Percentiles rank a stretch among this genome's conserved stretches.
phyloP scores from a whole-genome alignment of 2,329 filamentous ascomycete genomes.

The Fusarium setosum region DNA sequence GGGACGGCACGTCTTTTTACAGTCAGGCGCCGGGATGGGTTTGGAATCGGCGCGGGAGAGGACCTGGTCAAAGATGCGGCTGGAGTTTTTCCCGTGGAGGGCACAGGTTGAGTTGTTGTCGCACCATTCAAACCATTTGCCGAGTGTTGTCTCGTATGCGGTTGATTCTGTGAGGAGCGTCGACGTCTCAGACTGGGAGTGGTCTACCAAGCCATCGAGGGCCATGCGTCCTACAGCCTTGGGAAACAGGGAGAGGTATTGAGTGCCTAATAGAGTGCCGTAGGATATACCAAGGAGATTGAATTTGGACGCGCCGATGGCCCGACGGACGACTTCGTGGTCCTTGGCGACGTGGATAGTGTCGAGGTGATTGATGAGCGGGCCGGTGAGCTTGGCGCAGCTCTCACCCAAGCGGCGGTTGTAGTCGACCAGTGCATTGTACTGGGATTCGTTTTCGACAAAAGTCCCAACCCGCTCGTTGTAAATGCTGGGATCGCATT shows the following conservation, averaged over 20 bases:
- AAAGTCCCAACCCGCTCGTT: slow-evolving; percentile 26
- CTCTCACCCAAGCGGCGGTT: slow-evolving; percentile 33
- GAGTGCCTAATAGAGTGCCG: slow-evolving; percentile 48
- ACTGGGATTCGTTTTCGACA: slow-evolving; percentile 4
- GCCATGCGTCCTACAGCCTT: slow-evolving; percentile 40
- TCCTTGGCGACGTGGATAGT: slow-evolving; percentile 39
- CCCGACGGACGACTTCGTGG: slow-evolving; percentile 35
- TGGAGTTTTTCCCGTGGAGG: slow-evolving; percentile 33
- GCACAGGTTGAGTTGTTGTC: slow-evolving; percentile 26
- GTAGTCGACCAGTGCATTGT: slow-evolving; percentile 21
- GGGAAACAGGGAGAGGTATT: slow-evolving; percentile 47
- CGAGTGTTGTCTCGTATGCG: slow-evolving; percentile 32
- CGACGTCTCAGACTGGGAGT: slow-evolving; percentile 29
- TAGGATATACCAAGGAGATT: slow-evolving; percentile 52
- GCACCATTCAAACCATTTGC: slow-evolving; percentile 40
- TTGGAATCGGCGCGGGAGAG: slow-evolving; percentile 21
- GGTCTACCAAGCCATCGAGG: slow-evolving; percentile 44
- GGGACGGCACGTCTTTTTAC: slow-evolving; percentile 27
- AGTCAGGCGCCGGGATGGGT: slow-evolving; percentile 23
- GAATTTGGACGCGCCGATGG: slow-evolving; percentile 37
- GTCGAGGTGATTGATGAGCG: slow-evolving; percentile 39
- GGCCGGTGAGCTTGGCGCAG: slow-evolving; percentile 36
- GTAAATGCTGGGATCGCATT: slow-evolving; percentile 49
- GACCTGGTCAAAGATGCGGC: slow-evolving; percentile 24
- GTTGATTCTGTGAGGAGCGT: slow-evolving; percentile 22